A percentile compares a stretch with the other conserved stretches of the same genome.
These are phyloP conservation scores for Termitomyces sp. DNA, from an alignment of 768 basidiomycete species.

Conservation along the genomic window DNA sequence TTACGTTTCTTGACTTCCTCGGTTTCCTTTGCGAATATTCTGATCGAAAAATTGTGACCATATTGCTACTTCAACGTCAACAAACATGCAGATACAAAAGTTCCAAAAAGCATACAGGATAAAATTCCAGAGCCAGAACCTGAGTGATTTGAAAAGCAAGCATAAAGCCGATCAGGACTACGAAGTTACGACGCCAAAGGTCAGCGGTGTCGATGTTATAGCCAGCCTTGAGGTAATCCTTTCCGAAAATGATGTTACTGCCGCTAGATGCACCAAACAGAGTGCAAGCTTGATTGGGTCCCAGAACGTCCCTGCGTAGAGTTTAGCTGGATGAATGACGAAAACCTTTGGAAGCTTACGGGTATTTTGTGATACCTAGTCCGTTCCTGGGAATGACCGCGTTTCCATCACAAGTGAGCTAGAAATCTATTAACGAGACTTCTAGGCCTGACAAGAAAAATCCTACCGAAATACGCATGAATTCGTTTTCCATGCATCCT, in stretches of 20 bases:
- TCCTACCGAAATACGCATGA: conserved; percentile 60
- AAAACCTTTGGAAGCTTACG: conserved; percentile 34
- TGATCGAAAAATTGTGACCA: conserved; percentile 40
- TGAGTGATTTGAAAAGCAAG: conserved; percentile 67
- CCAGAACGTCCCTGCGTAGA: conserved; percentile 38
- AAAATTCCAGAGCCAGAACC: conserved; percentile 59
- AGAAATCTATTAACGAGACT: not conserved
- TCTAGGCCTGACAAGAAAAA: not conserved
- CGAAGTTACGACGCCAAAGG: conserved; percentile 64
- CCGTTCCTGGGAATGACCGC: conserved; percentile 64
- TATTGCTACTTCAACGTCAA: conserved; percentile 37
- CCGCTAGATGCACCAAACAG: conserved; percentile 63
- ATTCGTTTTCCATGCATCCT: conserved; percentile 82
- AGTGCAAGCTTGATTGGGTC: conserved; percentile 75
- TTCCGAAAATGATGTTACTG: conserved; percentile 48
- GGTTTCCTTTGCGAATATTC: conserved; percentile 58
- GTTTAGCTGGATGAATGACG: conserved; percentile 7
- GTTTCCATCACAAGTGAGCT: conserved; percentile 63
- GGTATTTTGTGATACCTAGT: conserved; percentile 51
- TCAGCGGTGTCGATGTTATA: conserved; percentile 46
- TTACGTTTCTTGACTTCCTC: conserved; percentile 51
- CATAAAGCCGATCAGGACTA: conserved; percentile 68
- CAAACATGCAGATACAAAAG: not conserved
- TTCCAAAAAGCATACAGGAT: conserved; percentile 39
- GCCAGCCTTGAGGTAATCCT: conserved; percentile 53